These are phyloP conservation scores for Hymenoscyphus linearis DNA, from an alignment of 2,329 filamentous ascomycete species.

Conservation along the genomic window DNA sequence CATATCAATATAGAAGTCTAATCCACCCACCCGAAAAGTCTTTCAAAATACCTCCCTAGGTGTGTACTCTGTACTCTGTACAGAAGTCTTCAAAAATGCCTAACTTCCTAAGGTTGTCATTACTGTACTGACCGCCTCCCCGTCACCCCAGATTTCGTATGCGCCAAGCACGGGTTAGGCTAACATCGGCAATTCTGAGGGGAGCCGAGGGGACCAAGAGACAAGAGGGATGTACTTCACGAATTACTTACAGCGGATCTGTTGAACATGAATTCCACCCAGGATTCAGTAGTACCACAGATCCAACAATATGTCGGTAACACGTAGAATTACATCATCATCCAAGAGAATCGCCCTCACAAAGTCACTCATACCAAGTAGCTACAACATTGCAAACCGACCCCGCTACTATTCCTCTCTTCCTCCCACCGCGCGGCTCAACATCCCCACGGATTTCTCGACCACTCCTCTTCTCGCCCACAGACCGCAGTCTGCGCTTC, in stretches of 20 bases:
- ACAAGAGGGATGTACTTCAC: not conserved
- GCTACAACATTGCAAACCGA: not conserved
- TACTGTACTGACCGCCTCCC: too few species aligned
- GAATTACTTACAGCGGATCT: not conserved
- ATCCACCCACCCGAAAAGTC: too few species aligned
- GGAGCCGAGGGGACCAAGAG: too few species aligned
- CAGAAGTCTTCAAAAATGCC: too few species aligned
- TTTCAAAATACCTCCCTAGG: too few species aligned
- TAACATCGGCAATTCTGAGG: too few species aligned
- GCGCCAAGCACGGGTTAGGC: too few species aligned
- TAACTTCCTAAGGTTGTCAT: too few species aligned
- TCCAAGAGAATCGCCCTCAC: not conserved
- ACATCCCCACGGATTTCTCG: conserved; percentile 82
- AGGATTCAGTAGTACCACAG: not conserved
- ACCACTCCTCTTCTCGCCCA: conserved; percentile 78
- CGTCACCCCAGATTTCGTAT: too few species aligned
- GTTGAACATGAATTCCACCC: conserved; percentile 1
- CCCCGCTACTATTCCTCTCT: conserved; percentile 28
- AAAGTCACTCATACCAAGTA: conserved; percentile 2
- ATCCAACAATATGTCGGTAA: conserved; percentile 15
- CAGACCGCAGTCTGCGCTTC: conserved; percentile 64
- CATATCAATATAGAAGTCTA: too few species aligned
- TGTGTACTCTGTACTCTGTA: too few species aligned
- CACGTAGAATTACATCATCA: conserved; percentile 9
- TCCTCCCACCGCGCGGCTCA: conserved; percentile 62